Base-by-base conservation (phyloP, 257 asterid genomes). In the Solanum clarkiae region DNA sequence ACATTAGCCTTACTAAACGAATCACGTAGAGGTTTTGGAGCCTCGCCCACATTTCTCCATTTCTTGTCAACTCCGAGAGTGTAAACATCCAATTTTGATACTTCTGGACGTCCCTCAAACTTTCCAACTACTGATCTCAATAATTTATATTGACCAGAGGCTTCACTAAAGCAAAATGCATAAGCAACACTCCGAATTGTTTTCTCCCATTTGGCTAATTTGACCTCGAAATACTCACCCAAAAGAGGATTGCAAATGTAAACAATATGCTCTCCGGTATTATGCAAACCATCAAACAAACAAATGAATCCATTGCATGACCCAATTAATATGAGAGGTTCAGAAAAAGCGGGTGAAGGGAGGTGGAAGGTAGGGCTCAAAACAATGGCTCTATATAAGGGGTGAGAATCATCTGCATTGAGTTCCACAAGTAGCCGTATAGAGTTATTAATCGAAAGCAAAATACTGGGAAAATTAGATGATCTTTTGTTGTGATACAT, bases 211-310 rank as follows among this genome's bases (percentile, higher is more conserved):
- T 69, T 0, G 0, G 51, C 51, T 2, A 36, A 69, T 69, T 36
- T 36, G 1, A 69, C 1, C 9, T 69, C 11, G 24, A 69, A 36
- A 36, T 69, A 69, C 16, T 69, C 26, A 15, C 51, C 51, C 24
- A 69, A 36, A 69, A 36, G 24, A 36, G 51, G 77, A 69, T 36
- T 69, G 7, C 7, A 8, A 36, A 69, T 17, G 13, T 69, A 36
- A 69, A 69, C 3, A 0, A 4, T 36, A 69, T 69, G 77, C 0
- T 69, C 40, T 6, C 17, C 47, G 24, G 10, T 14, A 12, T 10
- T 0, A 0, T 3, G 2, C 1, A 0, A 0, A 62, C 70, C 70
- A 62, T 24, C 5, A 36, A 0, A 1, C 10, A 62, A 24, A 1
- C 70, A 62, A 24, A 13, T 24, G 18, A 62, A 1, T 4, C 40